Percentiles rank a stretch among this genome's conserved stretches.
phyloP scores from a whole-genome alignment of 129 eudicot genomes.

The Kitagawia praeruptora region DNA sequence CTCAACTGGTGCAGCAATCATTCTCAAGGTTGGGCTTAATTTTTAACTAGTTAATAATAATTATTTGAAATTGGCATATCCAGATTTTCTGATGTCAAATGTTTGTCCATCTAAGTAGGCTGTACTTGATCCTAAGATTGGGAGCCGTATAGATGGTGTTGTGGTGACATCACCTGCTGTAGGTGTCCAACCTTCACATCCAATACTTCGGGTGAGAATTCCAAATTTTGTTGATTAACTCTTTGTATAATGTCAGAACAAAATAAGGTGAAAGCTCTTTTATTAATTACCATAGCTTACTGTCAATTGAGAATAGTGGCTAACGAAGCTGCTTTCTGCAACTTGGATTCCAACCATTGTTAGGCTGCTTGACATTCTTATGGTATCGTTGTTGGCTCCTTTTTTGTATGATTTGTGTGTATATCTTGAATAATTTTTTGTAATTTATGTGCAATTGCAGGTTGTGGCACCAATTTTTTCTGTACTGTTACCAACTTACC shows the following conservation, averaged over 20 bases:
- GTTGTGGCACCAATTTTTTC: constrained; percentile 68
- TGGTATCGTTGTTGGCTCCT: background rate
- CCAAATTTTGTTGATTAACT: background rate
- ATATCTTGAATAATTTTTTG: background rate
- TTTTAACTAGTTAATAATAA: background rate
- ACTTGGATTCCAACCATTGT: background rate
- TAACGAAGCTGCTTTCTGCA: background rate
- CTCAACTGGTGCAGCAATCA: constrained; percentile 89
- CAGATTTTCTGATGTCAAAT: background rate
- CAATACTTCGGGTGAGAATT: constrained; percentile 47
- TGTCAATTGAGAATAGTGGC: background rate
- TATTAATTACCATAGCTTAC: background rate
- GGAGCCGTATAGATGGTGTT: constrained; percentile 43
- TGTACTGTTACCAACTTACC: constrained; percentile 61
- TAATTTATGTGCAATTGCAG: constrained; percentile 16
- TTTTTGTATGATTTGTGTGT: background rate
- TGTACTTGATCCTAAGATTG: constrained; percentile 64
- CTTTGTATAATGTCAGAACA: background rate
- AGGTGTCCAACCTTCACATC: constrained; percentile 85
- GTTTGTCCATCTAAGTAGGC: constrained; percentile 33
- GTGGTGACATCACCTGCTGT: constrained; percentile 89
- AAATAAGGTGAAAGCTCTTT: background rate
- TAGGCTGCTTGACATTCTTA: background rate
- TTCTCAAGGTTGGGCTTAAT: constrained; percentile 52
- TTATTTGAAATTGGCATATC: background rate